Evolutionary conservation across 2,329 filamentous ascomycete species (phyloP), one percentile per base, ranked within the genome.

Genomic region (Fusarium begoniae): DNA sequence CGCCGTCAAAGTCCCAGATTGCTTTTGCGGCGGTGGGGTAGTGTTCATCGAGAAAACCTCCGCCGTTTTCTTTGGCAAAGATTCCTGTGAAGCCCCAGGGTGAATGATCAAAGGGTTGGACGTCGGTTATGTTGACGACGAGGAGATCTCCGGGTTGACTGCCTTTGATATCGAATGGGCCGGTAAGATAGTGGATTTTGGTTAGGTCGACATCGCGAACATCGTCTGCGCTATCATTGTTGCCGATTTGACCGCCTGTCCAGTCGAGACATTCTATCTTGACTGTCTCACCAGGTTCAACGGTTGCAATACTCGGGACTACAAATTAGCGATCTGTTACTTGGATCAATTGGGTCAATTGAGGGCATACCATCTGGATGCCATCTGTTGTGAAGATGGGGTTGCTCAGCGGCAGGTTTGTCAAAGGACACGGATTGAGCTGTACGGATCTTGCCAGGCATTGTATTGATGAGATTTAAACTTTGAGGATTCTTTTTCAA

Each of bases 201-300:
- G 93, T 97, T 7, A 98, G 86, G 79, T 98, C 95, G 58, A 97
- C 92, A 73, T 96, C 91, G 70, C 91, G 90, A 66, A 98, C 85
- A 79, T 98, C 95, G 78, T 98, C 93, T n/a, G 95, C 95, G 38
- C 89, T 93, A 81, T 98, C 95, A 74, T 96, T 92, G 83, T 98
- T 97, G 63, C 89, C 88, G 78, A 98, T 97, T 78, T 98, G 95
- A 5, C 95, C 95, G 28, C 90, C 90, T 10, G 90, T 91, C 91
- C 94, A 97, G 84, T 97, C 94, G 13, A 96, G 86, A 79, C 95
- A 98, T 86, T 98, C 94, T 74, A 98, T 97, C 83, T 97, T 97
- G 75, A 98, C 95, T 0, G 93, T 93, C 83, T 98, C 95, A 37
- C 92, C 92, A 79, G 95, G 91, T 77, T 93, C 91, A 78, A 98